A percentile compares a stretch with the other conserved stretches of the same genome.
Conservation (phyloP, 805 yeast species). For the Myxozyma lipomycoides region DNA sequence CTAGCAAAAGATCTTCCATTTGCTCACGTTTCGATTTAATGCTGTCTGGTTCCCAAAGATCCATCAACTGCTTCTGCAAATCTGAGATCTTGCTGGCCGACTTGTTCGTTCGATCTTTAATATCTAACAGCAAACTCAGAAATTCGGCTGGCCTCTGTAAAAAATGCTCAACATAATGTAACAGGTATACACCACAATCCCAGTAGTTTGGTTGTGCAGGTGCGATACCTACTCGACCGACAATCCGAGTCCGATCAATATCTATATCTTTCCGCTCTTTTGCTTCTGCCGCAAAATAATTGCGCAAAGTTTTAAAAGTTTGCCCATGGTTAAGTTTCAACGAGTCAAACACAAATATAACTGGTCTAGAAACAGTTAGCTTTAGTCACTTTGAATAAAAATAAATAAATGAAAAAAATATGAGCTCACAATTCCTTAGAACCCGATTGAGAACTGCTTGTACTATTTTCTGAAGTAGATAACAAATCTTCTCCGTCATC, state of each 20-base stretch:
- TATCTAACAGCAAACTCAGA: conserved; percentile 24
- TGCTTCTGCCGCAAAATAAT: conserved; percentile 65
- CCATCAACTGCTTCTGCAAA: conserved; percentile 14
- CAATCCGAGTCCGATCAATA: conserved; percentile 47
- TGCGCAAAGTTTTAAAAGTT: conserved; percentile 51
- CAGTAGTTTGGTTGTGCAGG: conserved; percentile 85
- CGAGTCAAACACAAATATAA: conserved; percentile 70
- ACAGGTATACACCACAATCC: conserved; percentile 92
- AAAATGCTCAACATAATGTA: conserved; percentile 51
- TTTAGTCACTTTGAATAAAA: neutral
- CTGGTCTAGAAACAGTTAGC: conserved; percentile 30
- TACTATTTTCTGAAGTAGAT: no score
- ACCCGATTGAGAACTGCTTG: no score
- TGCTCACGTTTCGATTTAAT: conserved; percentile 14
- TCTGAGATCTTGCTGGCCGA: conserved; percentile 9
- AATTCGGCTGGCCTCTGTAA: conserved; percentile 33
- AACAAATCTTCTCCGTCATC: no score
- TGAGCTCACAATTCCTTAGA: neutral
- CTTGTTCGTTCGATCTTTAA: no score
- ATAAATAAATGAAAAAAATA: no score
- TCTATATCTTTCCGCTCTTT: conserved; percentile 53
- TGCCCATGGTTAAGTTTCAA: conserved; percentile 51
- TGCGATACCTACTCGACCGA: conserved; percentile 51
- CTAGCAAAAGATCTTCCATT: conserved; percentile 16
- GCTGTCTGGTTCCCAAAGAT: conserved; percentile 17